Evolutionary conservation across 495 filamentous ascomycete species (phyloP).

Genomic region (Penicillium coffeae): DNA sequence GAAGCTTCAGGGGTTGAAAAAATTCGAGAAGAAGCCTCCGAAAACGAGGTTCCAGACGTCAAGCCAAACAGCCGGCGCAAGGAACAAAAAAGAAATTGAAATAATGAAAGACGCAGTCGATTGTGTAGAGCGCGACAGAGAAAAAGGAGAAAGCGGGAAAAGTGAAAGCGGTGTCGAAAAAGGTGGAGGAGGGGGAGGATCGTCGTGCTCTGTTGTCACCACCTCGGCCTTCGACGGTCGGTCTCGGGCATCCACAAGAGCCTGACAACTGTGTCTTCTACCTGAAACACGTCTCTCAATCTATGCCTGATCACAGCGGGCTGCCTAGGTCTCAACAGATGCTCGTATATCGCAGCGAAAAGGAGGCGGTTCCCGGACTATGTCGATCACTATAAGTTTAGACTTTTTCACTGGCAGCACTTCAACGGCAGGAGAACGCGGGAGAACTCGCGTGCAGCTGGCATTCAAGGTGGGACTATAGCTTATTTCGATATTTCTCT

Average conservation of each 20-base stretch:
- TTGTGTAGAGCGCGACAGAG: slow-evolving; percentile 1
- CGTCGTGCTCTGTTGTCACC: slow-evolving; percentile 16
- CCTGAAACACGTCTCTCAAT: too few species aligned
- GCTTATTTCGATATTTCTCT: too few species aligned
- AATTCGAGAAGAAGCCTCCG: background rate
- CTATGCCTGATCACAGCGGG: too few species aligned
- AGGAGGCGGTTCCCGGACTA: background rate
- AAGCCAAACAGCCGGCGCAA: slow-evolving; percentile 2
- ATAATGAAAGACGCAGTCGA: slow-evolving; percentile 8
- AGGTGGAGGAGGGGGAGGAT: slow-evolving; percentile 16
- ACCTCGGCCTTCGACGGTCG: background rate
- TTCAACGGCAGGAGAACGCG: too few species aligned
- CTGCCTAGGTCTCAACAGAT: too few species aligned
- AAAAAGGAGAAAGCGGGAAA: slow-evolving; percentile 27
- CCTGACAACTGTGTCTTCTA: too few species aligned
- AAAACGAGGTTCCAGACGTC: background rate
- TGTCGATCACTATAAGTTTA: slow-evolving; percentile 10
- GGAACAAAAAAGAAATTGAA: slow-evolving; percentile 8
- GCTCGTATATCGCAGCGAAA: too few species aligned
- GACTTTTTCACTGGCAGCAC: slow-evolving; percentile 6
- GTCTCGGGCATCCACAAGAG: too few species aligned
- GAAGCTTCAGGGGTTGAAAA: slow-evolving; percentile 15
- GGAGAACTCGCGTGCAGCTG: too few species aligned
- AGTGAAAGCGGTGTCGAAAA: slow-evolving; percentile 23
- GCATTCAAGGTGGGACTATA: too few species aligned